phyloP scores from a whole-genome alignment of 345 rosid genomes.

The Hypericum perforatum region DNA sequence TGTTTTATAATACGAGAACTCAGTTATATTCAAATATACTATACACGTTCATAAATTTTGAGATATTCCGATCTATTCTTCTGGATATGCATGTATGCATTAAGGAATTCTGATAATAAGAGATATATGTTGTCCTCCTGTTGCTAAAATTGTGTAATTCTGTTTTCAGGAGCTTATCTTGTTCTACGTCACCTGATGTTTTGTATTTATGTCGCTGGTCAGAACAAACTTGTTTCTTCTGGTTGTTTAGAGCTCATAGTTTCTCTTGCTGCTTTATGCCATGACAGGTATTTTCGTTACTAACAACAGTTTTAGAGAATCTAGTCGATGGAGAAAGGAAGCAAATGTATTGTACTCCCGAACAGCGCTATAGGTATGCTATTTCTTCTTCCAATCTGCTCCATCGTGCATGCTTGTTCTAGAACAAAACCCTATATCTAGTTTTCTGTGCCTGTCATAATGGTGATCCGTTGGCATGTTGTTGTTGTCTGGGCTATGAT shows the following conservation, averaged over 20 bases:
- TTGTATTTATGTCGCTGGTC: too few species aligned
- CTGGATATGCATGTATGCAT: too few species aligned
- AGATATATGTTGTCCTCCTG: too few species aligned
- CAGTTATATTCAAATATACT: too few species aligned
- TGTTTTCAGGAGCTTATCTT: too few species aligned
- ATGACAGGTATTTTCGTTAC: slow-evolving; percentile 60
- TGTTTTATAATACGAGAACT: too few species aligned
- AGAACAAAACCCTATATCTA: neutral
- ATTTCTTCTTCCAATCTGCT: neutral
- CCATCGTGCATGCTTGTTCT: neutral
- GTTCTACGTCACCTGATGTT: too few species aligned
- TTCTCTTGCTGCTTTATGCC: slow-evolving; percentile 6
- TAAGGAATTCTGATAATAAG: too few species aligned
- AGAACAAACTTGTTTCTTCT: neutral
- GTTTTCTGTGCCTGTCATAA: neutral
- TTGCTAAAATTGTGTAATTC: too few species aligned
- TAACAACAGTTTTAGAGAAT: slow-evolving; percentile 84
- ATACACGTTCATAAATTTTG: too few species aligned
- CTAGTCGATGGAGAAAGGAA: slow-evolving; percentile 94
- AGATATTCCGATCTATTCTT: too few species aligned
- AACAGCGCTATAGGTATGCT: slow-evolving; percentile 64
- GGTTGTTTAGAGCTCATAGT: neutral
- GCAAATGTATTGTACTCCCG: slow-evolving; percentile 76
- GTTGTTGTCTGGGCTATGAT: neutral
- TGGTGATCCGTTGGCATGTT: neutral